Evolutionary conservation across 1,139 yeast species (phyloP).

Genomic region (Blastobotrys proliferans): DNA sequence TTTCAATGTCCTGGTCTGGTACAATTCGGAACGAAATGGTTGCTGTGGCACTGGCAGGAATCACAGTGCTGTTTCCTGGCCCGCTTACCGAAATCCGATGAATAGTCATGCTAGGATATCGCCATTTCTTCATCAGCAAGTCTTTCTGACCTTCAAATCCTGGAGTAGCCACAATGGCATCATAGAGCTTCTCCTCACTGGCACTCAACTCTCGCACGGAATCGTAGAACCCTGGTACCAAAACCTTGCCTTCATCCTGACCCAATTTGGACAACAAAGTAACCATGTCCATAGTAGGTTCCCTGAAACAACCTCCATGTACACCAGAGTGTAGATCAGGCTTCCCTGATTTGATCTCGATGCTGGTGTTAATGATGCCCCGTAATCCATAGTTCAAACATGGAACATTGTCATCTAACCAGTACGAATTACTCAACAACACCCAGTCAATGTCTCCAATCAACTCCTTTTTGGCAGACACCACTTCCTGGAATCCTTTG

Average conservation of each 20-base stretch:
- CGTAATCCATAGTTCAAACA: slow-evolving; percentile 91
- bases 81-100: slow-evolving; percentile 86
- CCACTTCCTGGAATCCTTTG: slow-evolving; percentile 70
- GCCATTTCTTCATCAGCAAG: slow-evolving; percentile 78
- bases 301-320: slow-evolving; percentile 87
- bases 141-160: slow-evolving; percentile 41
- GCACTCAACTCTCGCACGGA: slow-evolving; percentile 54
- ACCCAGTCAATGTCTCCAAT: slow-evolving; percentile 86
- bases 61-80: slow-evolving; percentile 84
- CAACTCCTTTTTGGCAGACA: slow-evolving; percentile 45
- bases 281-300: slow-evolving; percentile 84
- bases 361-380: slow-evolving; percentile 81
- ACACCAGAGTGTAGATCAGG: slow-evolving; percentile 97
- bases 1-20: slow-evolving; percentile 73
- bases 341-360: slow-evolving; percentile 61
- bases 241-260: slow-evolving; percentile 51
- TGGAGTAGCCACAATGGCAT: slow-evolving; percentile 51
- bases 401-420: slow-evolving; percentile 88
- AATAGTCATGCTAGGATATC: slow-evolving; percentile 85
- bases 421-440: slow-evolving; percentile 81
- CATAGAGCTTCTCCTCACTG: slow-evolving; percentile 56
- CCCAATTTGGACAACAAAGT: slow-evolving; percentile 63
- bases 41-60: slow-evolving; percentile 76
- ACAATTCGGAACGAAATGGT: slow-evolving; percentile 80
- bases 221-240: slow-evolving; percentile 67